These are phyloP conservation scores for Penium margaritaceum DNA, from an alignment of 139 green algal genomes.

Conservation along the genomic window DNA sequence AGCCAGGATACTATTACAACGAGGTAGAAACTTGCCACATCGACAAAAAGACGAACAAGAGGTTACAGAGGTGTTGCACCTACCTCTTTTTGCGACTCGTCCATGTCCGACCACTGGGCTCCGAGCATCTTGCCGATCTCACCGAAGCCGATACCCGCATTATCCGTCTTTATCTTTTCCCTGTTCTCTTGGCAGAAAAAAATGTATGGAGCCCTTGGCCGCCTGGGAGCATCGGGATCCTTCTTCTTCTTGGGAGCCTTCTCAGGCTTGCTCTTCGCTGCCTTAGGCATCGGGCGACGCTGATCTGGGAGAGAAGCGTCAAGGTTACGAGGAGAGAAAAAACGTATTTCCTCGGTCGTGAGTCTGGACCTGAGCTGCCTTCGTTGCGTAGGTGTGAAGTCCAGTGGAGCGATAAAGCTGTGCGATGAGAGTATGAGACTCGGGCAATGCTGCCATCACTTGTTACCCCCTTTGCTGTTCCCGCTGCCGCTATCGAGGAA, in stretches of 20 bases:
- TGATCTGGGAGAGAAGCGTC: too few relatives aligned
- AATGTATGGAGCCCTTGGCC: slow-evolving; percentile 61
- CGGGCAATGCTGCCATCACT: too few relatives aligned
- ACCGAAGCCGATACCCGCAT: slow-evolving; percentile 46
- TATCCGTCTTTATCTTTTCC: slow-evolving; percentile 42
- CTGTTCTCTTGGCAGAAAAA: slow-evolving; percentile 61
- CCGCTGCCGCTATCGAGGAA: too few relatives aligned
- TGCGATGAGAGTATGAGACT: too few relatives aligned
- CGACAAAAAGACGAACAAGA: neutral
- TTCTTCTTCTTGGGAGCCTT: slow-evolving; percentile 47
- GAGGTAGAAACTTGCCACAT: neutral
- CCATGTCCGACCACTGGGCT: slow-evolving; percentile 46
- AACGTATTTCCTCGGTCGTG: too few relatives aligned
- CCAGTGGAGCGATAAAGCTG: too few relatives aligned
- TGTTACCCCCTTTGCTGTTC: too few relatives aligned
- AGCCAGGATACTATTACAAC: neutral
- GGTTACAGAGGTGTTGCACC: neutral
- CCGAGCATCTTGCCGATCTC: slow-evolving; percentile 56
- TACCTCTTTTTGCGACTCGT: slow-evolving; percentile 40
- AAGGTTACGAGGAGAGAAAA: too few relatives aligned
- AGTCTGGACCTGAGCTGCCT: too few relatives aligned
- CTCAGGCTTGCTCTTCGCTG: slow-evolving; percentile 14
- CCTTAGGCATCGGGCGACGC: slow-evolving; percentile 30
- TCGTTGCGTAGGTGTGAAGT: too few relatives aligned
- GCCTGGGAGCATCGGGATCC: slow-evolving; percentile 61